These are phyloP conservation scores for Ampelomyces quisqualis DNA, from an alignment of 2,329 filamentous ascomycete genomes.

Conservation along the genomic window DNA sequence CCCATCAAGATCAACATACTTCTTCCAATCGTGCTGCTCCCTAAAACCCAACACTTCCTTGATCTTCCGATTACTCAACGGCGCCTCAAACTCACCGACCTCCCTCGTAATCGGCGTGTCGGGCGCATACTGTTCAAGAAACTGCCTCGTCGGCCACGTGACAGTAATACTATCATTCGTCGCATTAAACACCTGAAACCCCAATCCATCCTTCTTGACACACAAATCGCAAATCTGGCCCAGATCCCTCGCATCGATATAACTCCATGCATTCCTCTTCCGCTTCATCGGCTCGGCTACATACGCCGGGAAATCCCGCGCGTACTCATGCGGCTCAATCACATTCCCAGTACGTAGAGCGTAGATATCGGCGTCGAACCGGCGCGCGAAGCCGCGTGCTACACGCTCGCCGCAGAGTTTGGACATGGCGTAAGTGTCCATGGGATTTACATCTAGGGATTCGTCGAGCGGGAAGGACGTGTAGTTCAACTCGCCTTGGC, in stretches of 20 bases:
- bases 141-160: conserved; percentile 53
- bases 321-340: conserved; percentile 63
- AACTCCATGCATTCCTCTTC: conserved; percentile 62
- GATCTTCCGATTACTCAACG: conserved; percentile 62
- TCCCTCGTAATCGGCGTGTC: conserved; percentile 55
- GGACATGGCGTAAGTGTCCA: conserved; percentile 62
- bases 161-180: conserved; percentile 64
- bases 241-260: conserved; percentile 63
- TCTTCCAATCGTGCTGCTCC: conserved; percentile 60
- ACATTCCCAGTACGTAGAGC: conserved; percentile 62
- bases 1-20: conserved; percentile 47
- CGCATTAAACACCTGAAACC: conserved; percentile 65
- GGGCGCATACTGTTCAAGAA: conserved; percentile 54
- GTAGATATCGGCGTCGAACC: conserved; percentile 61
- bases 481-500: conserved; percentile 59
- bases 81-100: conserved; percentile 61
- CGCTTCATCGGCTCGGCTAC: conserved; percentile 54
- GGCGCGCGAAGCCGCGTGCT: conserved; percentile 57
- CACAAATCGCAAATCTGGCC: conserved; percentile 61
- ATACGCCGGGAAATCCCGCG: conserved; percentile 54
- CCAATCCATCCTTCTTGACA: conserved; percentile 56
- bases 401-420: conserved; percentile 62
- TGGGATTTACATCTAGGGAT: conserved; percentile 60
- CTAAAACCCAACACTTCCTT: conserved; percentile 59
- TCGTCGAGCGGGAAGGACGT: conserved; percentile 61